Evolutionary conservation across 202 grass and related monocot genomes (phyloP), one percentile per base, ranked within the genome.

Genomic region (Hordeum pubiflorum): DNA sequence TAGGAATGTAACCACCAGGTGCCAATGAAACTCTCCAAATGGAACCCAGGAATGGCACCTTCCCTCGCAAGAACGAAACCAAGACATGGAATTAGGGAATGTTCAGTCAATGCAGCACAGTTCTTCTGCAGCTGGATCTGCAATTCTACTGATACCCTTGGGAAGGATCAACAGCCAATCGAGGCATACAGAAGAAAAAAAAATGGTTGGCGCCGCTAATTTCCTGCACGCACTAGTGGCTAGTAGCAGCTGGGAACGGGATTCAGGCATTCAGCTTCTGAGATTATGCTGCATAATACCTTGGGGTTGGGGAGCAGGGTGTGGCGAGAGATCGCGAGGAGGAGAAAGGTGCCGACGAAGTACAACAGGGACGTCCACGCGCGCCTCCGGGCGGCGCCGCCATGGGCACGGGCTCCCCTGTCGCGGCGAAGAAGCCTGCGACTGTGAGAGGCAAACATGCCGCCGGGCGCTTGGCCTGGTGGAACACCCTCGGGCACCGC

Each of bases 11-110:
- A 62, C 26, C 40, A 57, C 23, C 56, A 79, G 83, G 38, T 46
- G 72, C 15, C 38, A 82, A 41, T 3, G 56, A 69, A 80, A 81
- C 40, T 58, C 63, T 89, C 94, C 87, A 90, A 57, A 80, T 66
- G 22, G 72, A 94, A 8, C 83, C 54, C 24, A 85, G 60, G 65
- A 70, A 77, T 2, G 81, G 69, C 11, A 75, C 78, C 89, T 94
- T 54, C 50, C 0, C 50, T 54, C 50, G 80, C 43, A 87, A 75
- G 8, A 17, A 80, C 18, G 18, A 17, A 20, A 71, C 0, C 65
- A 41, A 20, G 50, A 40, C 22, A 80, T 10, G 0, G 23, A 58
- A 43, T 29, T 9, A 57, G 54, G 22, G 6, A 13, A 58, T 65
- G 58, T 10, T 21, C 29, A 48, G 18, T 17, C 60, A 55, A 11